Evolutionary conservation across 2,329 filamentous ascomycete genomes (phyloP), one percentile per base, ranked within the genome.

Genomic region (Fusarium oxysporum): DNA sequence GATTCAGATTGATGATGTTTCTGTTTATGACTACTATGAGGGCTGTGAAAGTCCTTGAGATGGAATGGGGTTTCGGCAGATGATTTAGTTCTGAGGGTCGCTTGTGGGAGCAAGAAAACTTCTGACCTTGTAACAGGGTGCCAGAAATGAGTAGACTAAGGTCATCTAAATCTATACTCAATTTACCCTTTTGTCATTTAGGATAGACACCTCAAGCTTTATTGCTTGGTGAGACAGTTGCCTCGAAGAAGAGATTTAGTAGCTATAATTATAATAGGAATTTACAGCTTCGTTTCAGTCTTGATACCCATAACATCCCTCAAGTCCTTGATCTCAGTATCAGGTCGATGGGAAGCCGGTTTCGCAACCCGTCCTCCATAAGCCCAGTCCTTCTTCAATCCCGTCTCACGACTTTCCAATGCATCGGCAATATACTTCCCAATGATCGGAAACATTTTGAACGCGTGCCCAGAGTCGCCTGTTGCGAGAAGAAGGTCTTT

Each of bases 391-490:
- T 44, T 57, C 19, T 19, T 65, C 17, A 65, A 28, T 4, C 50
- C 50, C 1, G 35, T 5, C 8, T 43, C 30, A n/a, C 7, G 23
- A 6, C 63, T 50, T 14, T 66, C 63, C n/a, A 65, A 5, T 0
- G 63, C 63, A 33, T 65, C 61, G 0, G n/a, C n/a, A 0, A 66
- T 66, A 11, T 65, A 65, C 21, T 50, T 37, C 0, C 63, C 63
- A 4, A 66, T 44, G 3, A 58, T 65, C 0, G 63, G 63, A 44
- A 66, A 66, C 63, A 66, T 66, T 2, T 66, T 66, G 5, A 66
- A 66, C 0, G 63, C 63, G 4, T 66, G 63, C 0, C 60, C 63
- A 23, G 63, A 66, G 3, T 66, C 63, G 1, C 63, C 63, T 1
- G 63, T 66, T 2, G 63, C 63, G 3, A 66, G 35, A 13, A 66